phyloP scores from a whole-genome alignment of 371 early-diverging fungal genomes.

The Rhizopus delemar region DNA sequence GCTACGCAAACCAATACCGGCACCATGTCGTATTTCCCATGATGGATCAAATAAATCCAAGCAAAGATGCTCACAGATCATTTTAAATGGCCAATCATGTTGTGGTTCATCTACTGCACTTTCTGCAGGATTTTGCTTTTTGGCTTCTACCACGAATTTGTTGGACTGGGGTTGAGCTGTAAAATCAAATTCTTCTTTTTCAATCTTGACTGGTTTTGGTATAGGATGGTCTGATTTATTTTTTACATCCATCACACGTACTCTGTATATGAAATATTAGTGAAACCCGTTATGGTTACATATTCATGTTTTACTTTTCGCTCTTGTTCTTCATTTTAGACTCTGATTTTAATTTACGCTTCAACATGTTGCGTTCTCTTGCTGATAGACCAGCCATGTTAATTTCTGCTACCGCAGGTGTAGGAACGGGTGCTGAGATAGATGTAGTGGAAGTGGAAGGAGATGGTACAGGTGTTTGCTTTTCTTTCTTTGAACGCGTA shows the following conservation, averaged over 20 bases:
- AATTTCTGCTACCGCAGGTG: slow-evolving; percentile 54
- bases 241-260: slow-evolving; percentile 50
- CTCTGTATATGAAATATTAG: slow-evolving; percentile 25
- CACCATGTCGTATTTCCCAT: slow-evolving; percentile 98
- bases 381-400: slow-evolving; percentile 87
- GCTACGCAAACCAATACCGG: slow-evolving; percentile 91
- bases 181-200: slow-evolving; percentile 60
- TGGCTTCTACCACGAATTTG: slow-evolving; percentile 77
- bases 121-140: slow-evolving; percentile 44
- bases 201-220: slow-evolving; percentile 50
- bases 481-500: slow-evolving; percentile 22
- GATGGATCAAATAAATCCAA: slow-evolving; percentile 87
- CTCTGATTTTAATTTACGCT: slow-evolving; percentile 84
- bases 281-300: neutral
- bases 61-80: slow-evolving; percentile 85
- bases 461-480: slow-evolving; percentile 35
- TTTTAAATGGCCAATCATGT: slow-evolving; percentile 90
- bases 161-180: slow-evolving; percentile 72
- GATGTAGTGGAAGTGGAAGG: slow-evolving; percentile 29
- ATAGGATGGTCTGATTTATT: slow-evolving; percentile 44
- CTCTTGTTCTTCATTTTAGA: slow-evolving; percentile 74
- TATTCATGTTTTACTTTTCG: slow-evolving; percentile 61
- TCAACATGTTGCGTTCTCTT: slow-evolving; percentile 85
- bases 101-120: slow-evolving; percentile 22
- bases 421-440: slow-evolving; percentile 25